Conservation (phyloP, 257 asterid species). For the Solanum lignicaule region DNA sequence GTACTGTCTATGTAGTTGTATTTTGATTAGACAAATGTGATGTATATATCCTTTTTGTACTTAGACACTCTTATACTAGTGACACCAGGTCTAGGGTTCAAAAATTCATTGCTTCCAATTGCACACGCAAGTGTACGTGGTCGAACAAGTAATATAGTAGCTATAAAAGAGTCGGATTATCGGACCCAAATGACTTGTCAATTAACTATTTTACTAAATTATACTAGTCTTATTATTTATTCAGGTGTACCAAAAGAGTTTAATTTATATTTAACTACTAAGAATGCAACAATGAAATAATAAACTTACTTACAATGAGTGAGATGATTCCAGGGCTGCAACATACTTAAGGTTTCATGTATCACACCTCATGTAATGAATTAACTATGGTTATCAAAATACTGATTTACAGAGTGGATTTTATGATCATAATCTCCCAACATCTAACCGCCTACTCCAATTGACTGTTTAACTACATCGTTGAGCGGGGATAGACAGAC, state of each 20-base stretch:
- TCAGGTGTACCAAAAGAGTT: background rate
- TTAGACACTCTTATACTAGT: background rate
- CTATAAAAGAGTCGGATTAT: background rate
- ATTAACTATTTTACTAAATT: background rate
- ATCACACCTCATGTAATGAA: background rate
- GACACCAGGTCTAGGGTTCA: background rate
- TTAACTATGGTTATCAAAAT: no score
- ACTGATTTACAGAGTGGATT: background rate
- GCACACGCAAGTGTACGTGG: background rate
- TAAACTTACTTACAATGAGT: background rate
- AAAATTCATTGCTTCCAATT: background rate
- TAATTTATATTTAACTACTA: no score
- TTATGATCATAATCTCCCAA: background rate
- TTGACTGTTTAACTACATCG: background rate
- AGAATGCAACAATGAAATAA: no score
- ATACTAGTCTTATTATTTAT: background rate
- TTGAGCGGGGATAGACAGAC: background rate
- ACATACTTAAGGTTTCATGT: background rate
- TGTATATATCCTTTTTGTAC: background rate
- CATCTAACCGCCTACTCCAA: background rate
- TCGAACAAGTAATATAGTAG: background rate
- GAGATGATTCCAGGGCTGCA: background rate
- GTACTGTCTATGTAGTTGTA: background rate
- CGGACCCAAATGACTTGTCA: background rate
- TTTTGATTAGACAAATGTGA: no score